phyloP scores from a whole-genome alignment of 2,329 filamentous ascomycete genomes.

The Aciculosporium take region DNA sequence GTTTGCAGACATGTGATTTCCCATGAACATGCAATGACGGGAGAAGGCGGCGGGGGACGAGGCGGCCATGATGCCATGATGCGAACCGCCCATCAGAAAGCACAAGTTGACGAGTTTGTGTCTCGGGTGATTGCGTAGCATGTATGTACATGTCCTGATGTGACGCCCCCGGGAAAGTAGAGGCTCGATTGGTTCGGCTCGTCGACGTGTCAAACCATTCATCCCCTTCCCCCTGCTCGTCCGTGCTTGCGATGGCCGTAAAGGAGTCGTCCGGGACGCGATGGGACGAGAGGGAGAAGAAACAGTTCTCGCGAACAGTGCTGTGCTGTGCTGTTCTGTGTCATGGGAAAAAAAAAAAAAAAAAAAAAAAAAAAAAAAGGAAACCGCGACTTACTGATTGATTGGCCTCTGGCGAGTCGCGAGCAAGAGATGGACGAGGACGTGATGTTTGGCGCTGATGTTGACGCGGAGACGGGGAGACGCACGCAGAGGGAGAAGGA shows the following conservation, averaged over 20 bases:
- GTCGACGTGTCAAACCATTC: neutral
- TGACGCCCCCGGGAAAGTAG: neutral
- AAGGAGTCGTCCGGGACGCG: neutral
- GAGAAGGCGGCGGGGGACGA: neutral
- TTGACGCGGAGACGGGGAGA: conserved; percentile 1
- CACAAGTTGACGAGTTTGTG: neutral
- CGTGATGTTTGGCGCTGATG: neutral
- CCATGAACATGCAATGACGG: too few species aligned
- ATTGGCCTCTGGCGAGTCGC: neutral
- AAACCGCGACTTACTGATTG: conserved; percentile 4
- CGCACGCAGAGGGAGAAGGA: neutral
- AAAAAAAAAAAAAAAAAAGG: neutral
- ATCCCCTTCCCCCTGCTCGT: neutral
- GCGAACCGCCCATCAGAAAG: too few species aligned
- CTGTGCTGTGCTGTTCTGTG: neutral
- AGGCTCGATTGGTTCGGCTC: neutral
- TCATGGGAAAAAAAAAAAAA: neutral
- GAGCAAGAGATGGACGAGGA: neutral
- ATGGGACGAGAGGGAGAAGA: neutral
- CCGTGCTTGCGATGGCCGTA: neutral
- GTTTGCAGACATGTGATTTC: too few species aligned
- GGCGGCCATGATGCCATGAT: neutral
- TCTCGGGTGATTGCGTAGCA: neutral
- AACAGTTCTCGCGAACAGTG: neutral
- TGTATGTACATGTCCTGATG: neutral